phyloP scores from a whole-genome alignment of 495 filamentous ascomycete genomes.

The Articulospora tetracladia region DNA sequence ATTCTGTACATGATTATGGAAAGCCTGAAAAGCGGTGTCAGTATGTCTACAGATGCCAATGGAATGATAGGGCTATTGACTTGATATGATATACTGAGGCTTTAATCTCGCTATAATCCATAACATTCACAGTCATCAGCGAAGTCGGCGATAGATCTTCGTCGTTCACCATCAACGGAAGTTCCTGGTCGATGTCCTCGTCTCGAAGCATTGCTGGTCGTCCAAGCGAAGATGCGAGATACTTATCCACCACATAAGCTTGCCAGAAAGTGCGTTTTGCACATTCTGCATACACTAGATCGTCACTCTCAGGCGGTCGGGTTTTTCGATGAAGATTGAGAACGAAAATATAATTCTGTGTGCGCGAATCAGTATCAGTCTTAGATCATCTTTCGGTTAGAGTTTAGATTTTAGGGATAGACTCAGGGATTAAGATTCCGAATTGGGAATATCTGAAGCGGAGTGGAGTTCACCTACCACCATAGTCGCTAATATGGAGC shows the following conservation, averaged over 20 bases:
- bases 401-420: too few relatives aligned
- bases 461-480: slow-evolving; percentile 16
- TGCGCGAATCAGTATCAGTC: neutral
- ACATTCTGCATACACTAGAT: slow-evolving; percentile 28
- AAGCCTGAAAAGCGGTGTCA: slow-evolving; percentile 29
- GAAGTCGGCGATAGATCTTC: slow-evolving; percentile 45
- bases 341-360: slow-evolving; percentile 22
- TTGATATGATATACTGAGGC: slow-evolving; percentile 6
- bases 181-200: slow-evolving; percentile 49
- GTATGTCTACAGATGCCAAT: neutral
- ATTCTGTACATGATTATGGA: slow-evolving; percentile 35
- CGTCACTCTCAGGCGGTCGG: neutral
- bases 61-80: neutral
- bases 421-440: too few relatives aligned
- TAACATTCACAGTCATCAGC: slow-evolving; percentile 34
- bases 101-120: neutral
- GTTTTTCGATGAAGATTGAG: slow-evolving; percentile 31
- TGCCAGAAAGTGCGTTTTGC: slow-evolving; percentile 56
- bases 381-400: too few relatives aligned
- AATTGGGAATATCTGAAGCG: too few relatives aligned
- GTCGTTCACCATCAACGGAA: slow-evolving; percentile 49
- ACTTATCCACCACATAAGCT: slow-evolving; percentile 52
- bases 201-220: slow-evolving; percentile 48
- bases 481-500: slow-evolving; percentile 36
- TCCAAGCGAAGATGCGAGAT: slow-evolving; percentile 53